Percentiles rank a stretch among this genome's conserved stretches.
phyloP scores from a whole-genome alignment of 768 basidiomycete species.

The Boletus fagicola region DNA sequence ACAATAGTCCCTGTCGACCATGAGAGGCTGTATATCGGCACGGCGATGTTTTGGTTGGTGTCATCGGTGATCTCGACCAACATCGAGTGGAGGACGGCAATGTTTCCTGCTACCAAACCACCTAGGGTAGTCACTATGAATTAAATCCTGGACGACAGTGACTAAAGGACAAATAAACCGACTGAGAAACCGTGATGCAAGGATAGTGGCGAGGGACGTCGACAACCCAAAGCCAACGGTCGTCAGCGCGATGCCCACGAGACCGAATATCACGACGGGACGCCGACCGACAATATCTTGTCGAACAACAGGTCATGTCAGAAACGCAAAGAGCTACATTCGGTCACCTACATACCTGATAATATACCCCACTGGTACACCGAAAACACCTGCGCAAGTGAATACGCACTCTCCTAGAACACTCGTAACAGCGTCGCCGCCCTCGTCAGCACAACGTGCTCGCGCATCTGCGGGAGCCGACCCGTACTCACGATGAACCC shows the following conservation, averaged over 20 bases:
- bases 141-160: not conserved
- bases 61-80: conserved; percentile 15
- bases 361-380: conserved; percentile 10
- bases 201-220: conserved; percentile 6
- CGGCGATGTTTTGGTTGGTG: conserved; percentile 12
- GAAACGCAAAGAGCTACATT: not conserved
- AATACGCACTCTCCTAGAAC: conserved; percentile 2
- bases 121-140: not conserved
- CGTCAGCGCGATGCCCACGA: conserved; percentile 2
- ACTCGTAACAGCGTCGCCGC: too few species aligned
- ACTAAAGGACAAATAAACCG: not conserved
- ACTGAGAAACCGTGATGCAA: conserved; percentile 9
- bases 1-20: conserved; percentile 5
- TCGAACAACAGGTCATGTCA: not conserved
- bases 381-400: conserved; percentile 2
- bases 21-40: conserved; percentile 12
- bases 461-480: too few species aligned
- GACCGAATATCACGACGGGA: conserved; percentile 1
- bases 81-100: conserved; percentile 10
- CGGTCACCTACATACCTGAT: not conserved
- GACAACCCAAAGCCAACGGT: conserved; percentile 10
- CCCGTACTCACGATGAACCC: conserved; percentile 2
- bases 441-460: not conserved
- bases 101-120: conserved; percentile 10
- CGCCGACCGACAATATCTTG: conserved; percentile 4